phyloP scores from a whole-genome alignment of 23 red algal genomes.

The Gracilariopsis chorda region DNA sequence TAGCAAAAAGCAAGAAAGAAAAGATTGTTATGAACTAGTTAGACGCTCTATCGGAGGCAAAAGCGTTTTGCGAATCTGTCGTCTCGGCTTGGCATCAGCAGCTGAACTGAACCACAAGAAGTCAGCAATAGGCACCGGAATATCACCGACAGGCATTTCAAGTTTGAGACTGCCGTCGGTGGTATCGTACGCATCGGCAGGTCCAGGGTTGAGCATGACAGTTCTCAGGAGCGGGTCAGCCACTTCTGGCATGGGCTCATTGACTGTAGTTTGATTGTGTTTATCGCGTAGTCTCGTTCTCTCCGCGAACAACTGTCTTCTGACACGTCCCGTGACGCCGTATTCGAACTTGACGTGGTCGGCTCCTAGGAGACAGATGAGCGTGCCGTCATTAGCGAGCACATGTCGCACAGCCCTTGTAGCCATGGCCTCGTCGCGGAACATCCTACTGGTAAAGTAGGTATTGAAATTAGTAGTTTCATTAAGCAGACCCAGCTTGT shows the following conservation, averaged over 20 bases:
- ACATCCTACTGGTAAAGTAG: constrained; percentile 46
- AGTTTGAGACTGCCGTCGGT: constrained; percentile 41
- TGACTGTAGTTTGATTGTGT: neutral
- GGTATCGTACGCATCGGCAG: constrained; percentile 50
- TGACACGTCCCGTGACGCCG: constrained; percentile 34
- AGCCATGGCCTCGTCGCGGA: constrained; percentile 68
- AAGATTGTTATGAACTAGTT: neutral
- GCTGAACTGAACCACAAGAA: constrained; percentile 60
- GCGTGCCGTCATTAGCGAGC: neutral
- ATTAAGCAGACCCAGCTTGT: neutral
- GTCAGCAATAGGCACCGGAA: constrained; percentile 48
- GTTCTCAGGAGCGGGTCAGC: constrained; percentile 22
- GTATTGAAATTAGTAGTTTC: constrained; percentile 29
- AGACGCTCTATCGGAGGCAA: constrained; percentile 34
- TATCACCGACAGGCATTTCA: constrained; percentile 26
- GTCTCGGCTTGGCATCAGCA: constrained; percentile 27
- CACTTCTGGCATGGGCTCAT: neutral
- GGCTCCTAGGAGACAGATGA: constrained; percentile 35
- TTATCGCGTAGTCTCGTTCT: neutral
- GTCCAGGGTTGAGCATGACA: constrained; percentile 69
- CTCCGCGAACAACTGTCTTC: constrained; percentile 7
- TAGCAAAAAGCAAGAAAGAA: no score
- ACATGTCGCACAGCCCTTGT: neutral
- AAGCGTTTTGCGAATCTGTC: neutral
- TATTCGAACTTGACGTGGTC: constrained; percentile 81